Evolutionary conservation across 1,284 basidiomycete species (phyloP), one percentile per base, ranked within the genome.

Genomic region (Apiotrichum sp.): DNA sequence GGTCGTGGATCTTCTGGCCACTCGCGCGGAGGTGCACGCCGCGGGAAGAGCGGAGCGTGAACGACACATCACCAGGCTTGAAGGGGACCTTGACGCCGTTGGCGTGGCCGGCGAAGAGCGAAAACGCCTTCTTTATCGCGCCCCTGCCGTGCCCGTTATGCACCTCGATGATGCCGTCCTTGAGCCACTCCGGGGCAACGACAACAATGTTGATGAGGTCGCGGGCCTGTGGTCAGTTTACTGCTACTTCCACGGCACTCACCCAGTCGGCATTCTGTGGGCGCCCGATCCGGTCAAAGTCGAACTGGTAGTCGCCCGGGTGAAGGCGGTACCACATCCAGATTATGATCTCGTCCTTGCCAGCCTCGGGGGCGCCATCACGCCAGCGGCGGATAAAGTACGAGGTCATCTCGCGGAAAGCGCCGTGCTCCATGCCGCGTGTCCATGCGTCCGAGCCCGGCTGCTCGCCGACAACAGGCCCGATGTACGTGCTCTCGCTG

Each of bases 401-500:
- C 49, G 54, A 43, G 10, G 68, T 70, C 66, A 77, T 68, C 55
- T 65, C 62, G 34, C 72, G 62, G 57, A 75, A 74, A 5, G 68
- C 74, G n/a, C 65, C 65, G 53, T 77, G 74, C 44, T 59, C 47
- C 70, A 76, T 75, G 3, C 60, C 62, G 1, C 61, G 42, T 6
- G 72, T 77, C 76, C 76, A 78, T 1, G 47, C 40, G 29, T 71
- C 58, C 2, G 68, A 70, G 6, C 75, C 75, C 0, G 75, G 75
- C 53, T 77, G 69, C 31, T 66, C 70, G 13, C 74, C 74, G 0
- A 62, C 45, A 6, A 75, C 59, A 8, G 76, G 76, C 4, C 67
- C 72, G 42, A 78, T 72, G 47, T 67, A 58, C 51, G 76, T 74
- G 4, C 67, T 71, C 58, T 77, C 75, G 43, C 76, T 75, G 47